Conservation (phyloP, 805 yeast species). For the Wickerhamiella cacticola region DNA sequence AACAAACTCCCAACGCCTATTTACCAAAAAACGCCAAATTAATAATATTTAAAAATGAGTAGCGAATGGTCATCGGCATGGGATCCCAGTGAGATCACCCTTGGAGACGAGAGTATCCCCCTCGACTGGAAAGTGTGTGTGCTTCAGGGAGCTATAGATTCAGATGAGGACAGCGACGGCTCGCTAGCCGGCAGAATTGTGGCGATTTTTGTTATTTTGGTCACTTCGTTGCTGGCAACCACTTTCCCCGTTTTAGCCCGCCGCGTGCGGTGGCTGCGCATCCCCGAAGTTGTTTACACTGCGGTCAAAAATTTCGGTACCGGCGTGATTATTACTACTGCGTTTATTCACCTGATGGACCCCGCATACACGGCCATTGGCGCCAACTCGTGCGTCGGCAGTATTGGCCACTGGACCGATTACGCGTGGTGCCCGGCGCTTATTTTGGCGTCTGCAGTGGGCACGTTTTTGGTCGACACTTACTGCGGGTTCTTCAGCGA, state of each 20-base stretch:
- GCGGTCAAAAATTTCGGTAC: constrained; percentile 48
- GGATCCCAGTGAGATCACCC: constrained; percentile 27
- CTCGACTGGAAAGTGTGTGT: constrained; percentile 35
- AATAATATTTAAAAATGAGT: too few species aligned
- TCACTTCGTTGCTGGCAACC: constrained; percentile 36
- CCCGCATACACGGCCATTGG: constrained; percentile 31
- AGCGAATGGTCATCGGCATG: constrained; percentile 21
- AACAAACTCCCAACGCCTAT: too few species aligned
- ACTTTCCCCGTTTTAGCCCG: constrained; percentile 35
- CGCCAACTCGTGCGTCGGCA: constrained; percentile 31
- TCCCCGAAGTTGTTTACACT: constrained; percentile 28
- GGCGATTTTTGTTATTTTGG: constrained; percentile 40
- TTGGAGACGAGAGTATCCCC: constrained; percentile 25
- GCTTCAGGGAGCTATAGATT: constrained; percentile 33
- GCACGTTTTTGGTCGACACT: constrained; percentile 39
- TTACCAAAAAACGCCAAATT: too few species aligned
- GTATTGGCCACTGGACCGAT: constrained; percentile 36
- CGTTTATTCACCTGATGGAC: constrained; percentile 51
- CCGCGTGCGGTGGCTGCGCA: constrained; percentile 20
- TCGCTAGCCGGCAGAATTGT: constrained; percentile 45
- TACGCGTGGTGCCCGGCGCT: constrained; percentile 51
- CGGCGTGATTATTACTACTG: constrained; percentile 68
- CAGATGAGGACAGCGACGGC: constrained; percentile 35
- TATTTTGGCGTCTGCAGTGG: constrained; percentile 36
- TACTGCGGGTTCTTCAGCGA: constrained; percentile 32